Evolutionary conservation across 2,329 filamentous ascomycete genomes (phyloP).

Genomic region (Botryotinia globosa): DNA sequence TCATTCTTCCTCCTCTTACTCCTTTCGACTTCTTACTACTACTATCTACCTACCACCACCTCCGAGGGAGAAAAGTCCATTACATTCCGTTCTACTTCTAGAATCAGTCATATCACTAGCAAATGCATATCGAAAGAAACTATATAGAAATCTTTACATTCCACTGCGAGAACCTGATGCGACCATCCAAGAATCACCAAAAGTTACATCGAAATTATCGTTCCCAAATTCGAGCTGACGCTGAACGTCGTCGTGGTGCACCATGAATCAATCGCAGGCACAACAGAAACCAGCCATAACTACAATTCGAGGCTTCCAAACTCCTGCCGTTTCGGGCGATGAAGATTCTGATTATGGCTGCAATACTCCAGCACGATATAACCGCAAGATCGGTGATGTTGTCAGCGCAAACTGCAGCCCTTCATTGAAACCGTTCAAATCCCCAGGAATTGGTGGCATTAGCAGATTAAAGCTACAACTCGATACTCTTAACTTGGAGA

Average conservation of each 20-base stretch:
- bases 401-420: constrained; percentile 60
- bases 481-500: constrained; percentile 70
- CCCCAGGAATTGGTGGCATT: constrained; percentile 64
- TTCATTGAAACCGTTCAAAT: constrained; percentile 48
- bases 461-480: constrained; percentile 79
- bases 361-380: constrained; percentile 40
- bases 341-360: constrained; percentile 53
- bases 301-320: constrained; percentile 39
- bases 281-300: constrained; percentile 33
- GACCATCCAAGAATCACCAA: constrained; percentile 35
- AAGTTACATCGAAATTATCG: constrained; percentile 39
- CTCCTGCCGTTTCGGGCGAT: constrained; percentile 47
- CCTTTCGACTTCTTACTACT: neutral
- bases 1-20: neutral
- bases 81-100: neutral
- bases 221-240: constrained; percentile 39
- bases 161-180: constrained; percentile 34
- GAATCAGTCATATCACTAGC: constrained; percentile 22
- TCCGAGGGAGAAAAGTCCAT: neutral
- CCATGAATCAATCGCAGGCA: constrained; percentile 23
- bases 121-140: constrained; percentile 39
- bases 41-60: neutral
- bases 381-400: constrained; percentile 42
- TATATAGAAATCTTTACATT: constrained; percentile 26
- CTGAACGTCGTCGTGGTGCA: constrained; percentile 39